Conservation (phyloP, 2,329 filamentous ascomycete species). For the Aspergillus candidus region DNA sequence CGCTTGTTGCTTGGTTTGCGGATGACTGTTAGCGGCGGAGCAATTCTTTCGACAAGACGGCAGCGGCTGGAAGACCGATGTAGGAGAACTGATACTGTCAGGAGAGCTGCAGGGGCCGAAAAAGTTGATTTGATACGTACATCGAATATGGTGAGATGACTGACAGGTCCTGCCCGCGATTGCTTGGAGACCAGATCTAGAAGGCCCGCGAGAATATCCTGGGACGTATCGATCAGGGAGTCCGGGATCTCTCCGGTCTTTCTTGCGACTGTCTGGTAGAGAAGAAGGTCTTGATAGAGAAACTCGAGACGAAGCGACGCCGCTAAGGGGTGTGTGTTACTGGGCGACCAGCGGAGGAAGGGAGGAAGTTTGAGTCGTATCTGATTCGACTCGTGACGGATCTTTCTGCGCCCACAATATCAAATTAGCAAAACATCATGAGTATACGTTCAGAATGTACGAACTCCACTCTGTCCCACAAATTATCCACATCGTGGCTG, state of each 20-base stretch:
- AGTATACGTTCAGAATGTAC: background rate
- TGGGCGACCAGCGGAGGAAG: conserved; percentile 6
- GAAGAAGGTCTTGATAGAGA: conserved; percentile 17
- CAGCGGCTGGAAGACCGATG: conserved; percentile 20
- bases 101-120: background rate
- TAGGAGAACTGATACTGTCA: conserved; percentile 10
- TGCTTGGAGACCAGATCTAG: conserved; percentile 3
- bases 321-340: background rate
- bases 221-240: background rate
- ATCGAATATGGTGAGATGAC: background rate
- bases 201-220: conserved; percentile 2
- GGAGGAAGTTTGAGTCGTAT: conserved; percentile 1
- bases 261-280: conserved; percentile 14
- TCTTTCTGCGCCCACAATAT: background rate
- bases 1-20: background rate
- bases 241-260: conserved; percentile 6
- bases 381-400: conserved; percentile 1
- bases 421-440: background rate
- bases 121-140: conserved; percentile 2
- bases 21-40: conserved; percentile 14
- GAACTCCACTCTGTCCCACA: conserved; percentile 4
- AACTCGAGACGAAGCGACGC: conserved; percentile 12
- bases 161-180: background rate
- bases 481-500: background rate
- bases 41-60: conserved; percentile 16